Conservation (phyloP, 805 yeast genomes). For the Lachancea quebecensis region DNA sequence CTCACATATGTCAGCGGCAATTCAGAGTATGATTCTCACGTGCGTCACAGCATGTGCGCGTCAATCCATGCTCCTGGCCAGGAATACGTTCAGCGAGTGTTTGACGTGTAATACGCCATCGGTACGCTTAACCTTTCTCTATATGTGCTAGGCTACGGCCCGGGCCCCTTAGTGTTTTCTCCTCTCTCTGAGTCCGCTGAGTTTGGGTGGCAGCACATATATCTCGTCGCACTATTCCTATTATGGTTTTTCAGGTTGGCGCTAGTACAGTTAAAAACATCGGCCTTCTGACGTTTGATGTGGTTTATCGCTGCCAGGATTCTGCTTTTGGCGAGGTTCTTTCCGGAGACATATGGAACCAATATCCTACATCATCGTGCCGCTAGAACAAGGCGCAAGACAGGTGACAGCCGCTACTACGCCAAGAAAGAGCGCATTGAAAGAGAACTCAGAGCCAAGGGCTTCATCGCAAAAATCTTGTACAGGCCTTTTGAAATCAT, state of each 20-base stretch:
- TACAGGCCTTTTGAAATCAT: conserved; percentile 45
- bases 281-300: conserved; percentile 45
- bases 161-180: conserved; percentile 53
- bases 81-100: conserved; percentile 38
- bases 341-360: conserved; percentile 45
- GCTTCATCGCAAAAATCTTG: conserved; percentile 31
- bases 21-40: conserved; percentile 41
- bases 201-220: conserved; percentile 48
- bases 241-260: conserved; percentile 48
- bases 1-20: conserved; percentile 14
- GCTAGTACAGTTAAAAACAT: conserved; percentile 45
- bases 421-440: conserved; percentile 36
- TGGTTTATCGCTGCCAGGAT: conserved; percentile 36
- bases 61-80: conserved; percentile 50
- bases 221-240: conserved; percentile 39
- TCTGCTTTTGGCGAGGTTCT: conserved; percentile 33
- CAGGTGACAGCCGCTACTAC: conserved; percentile 42
- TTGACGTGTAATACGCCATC: conserved; percentile 37
- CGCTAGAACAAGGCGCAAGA: conserved; percentile 38
- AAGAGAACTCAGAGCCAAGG: conserved; percentile 15
- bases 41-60: conserved; percentile 48
- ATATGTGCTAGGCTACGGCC: conserved; percentile 54
- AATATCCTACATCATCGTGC: conserved; percentile 45
- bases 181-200: conserved; percentile 52
- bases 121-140: conserved; percentile 47